Percentiles rank a stretch among this genome's conserved stretches.
phyloP scores from a whole-genome alignment of 2,329 filamentous ascomycete species.

The Arthroderma sp. region DNA sequence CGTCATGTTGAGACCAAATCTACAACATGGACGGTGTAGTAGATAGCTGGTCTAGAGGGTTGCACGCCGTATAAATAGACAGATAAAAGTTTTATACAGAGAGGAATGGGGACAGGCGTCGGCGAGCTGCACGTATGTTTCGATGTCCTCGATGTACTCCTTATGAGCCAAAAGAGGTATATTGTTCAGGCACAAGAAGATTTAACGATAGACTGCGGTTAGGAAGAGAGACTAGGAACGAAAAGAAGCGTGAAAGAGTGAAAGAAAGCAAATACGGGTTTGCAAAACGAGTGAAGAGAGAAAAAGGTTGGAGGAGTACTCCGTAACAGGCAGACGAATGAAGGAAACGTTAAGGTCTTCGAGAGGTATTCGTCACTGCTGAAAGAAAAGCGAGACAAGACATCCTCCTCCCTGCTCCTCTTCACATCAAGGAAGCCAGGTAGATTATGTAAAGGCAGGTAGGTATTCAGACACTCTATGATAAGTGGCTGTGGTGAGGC shows the following conservation, averaged over 20 bases:
- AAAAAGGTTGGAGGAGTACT: background rate
- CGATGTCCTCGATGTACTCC: background rate
- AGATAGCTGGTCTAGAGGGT: too few relatives aligned
- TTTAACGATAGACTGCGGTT: background rate
- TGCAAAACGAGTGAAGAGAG: background rate
- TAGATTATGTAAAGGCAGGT: background rate
- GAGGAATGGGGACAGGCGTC: background rate
- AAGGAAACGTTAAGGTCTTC: background rate
- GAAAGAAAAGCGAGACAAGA: background rate
- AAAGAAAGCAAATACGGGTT: too few relatives aligned
- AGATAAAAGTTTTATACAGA: too few relatives aligned
- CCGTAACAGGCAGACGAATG: background rate
- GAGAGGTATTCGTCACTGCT: background rate
- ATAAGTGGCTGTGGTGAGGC: background rate
- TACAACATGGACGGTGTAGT: too few relatives aligned
- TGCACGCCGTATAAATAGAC: too few relatives aligned
- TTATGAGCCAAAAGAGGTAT: too few relatives aligned
- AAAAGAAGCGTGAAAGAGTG: background rate
- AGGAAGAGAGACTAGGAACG: background rate
- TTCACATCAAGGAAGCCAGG: conserved; percentile 2
- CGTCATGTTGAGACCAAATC: too few relatives aligned
- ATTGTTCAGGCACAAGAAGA: background rate
- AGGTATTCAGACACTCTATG: background rate
- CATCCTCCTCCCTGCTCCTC: background rate
- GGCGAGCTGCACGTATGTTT: background rate